phyloP scores from a whole-genome alignment of 2,329 filamentous ascomycete genomes.

The Eurotiales sp. region DNA sequence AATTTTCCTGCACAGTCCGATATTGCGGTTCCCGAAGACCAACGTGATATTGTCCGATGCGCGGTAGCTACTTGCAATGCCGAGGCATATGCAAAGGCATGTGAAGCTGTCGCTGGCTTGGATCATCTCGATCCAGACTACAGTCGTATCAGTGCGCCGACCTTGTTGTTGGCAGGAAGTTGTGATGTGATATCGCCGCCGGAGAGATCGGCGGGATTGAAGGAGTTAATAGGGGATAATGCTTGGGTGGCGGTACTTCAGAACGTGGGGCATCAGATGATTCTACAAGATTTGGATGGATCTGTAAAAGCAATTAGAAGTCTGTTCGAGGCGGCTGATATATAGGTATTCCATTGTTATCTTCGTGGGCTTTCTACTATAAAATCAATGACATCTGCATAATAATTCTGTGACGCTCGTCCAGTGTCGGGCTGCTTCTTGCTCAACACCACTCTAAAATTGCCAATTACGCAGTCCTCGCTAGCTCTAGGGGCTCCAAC shows the following conservation, averaged over 20 bases:
- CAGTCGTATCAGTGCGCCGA: conserved; percentile 1
- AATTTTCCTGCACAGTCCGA: conserved; percentile 4
- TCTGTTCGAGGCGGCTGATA: background rate
- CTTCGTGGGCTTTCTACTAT: no score
- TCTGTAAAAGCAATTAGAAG: conserved; percentile 5
- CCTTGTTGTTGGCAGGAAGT: conserved; percentile 7
- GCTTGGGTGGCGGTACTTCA: conserved; percentile 6
- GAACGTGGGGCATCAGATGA: conserved; percentile 9
- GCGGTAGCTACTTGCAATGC: conserved; percentile 4
- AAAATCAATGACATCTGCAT: no score
- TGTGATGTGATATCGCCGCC: conserved; percentile 10
- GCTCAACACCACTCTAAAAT: no score
- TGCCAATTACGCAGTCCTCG: no score
- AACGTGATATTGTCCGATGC: conserved; percentile 1
- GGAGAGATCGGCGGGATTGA: conserved; percentile 4
- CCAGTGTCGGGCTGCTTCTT: no score
- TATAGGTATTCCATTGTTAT: no score
- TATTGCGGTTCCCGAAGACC: background rate
- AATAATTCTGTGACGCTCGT: no score
- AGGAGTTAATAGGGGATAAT: conserved; percentile 3
- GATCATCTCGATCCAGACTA: conserved; percentile 10
- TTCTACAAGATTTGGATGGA: conserved; percentile 7
- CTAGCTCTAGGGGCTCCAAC: no score
- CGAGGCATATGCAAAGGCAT: conserved; percentile 9
- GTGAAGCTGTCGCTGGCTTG: conserved; percentile 10